Base-by-base conservation (phyloP, 345 rosid species). In the Arabidopsis thaliana region DNA sequence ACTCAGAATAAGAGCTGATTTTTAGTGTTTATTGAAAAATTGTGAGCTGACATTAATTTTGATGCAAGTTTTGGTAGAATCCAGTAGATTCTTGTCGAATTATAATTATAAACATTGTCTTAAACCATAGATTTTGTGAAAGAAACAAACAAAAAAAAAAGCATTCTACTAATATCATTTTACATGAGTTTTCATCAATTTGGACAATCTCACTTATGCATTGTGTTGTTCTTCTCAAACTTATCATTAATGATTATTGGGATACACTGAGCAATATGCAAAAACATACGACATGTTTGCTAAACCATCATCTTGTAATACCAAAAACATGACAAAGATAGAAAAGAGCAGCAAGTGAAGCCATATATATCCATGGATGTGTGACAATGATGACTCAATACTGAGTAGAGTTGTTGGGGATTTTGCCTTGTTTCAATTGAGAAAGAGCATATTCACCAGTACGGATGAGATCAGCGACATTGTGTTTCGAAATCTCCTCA, bases 381-480 rank as follows among this genome's bases (percentile, higher is more conserved):
- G 52, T 28, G 70, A 65, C n/a, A 34, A 72, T 5, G 45, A 44
- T 0, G 14, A 4, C 22, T 78, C 77, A 78, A 24, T 71, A 71
- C 68, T 78, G 77, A 59, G 81, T 78, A 14, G 59, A 62, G 51
- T 64, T 75, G 56, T 83, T 85, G 6, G 89, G 85, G 49, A 86
- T 79, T 44, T 84, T 82, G 65, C 89, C 88, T 71, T 85, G 85
- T 76, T 71, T 83, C 70, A 87, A 69, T 8, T 76, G 67, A 8
- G 85, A 78, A 50, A 87, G 86, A 70, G 84, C 80, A 69, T 87
- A 82, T 9, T 86, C 87, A 58, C 81, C 89, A 5, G 89, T 73
- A 28, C 80, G 80, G 9, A 83, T 74, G 32, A 87, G 88, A 66
- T 87, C 91, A 6, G 77, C 74, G 16, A 87, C 82, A 22, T 87